Evolutionary conservation across 2,329 filamentous ascomycete genomes (phyloP), one percentile per base, ranked within the genome.

Genomic region (Ascochyta rabiei): DNA sequence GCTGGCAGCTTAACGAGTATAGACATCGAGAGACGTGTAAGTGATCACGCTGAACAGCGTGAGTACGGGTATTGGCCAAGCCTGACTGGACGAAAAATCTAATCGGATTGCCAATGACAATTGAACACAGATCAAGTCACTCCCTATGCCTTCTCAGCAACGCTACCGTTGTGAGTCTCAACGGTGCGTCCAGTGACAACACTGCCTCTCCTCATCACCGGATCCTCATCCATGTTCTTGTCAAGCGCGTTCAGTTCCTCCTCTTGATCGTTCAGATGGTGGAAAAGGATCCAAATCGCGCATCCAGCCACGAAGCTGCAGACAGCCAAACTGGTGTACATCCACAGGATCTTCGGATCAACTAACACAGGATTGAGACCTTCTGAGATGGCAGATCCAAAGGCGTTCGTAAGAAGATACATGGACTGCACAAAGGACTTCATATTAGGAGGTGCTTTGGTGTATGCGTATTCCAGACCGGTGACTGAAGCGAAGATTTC

Each of bases 341-440:
- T 85, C 85, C 86, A 89, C 59, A 86, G 64, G 63, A 89, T 84
- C 57, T 84, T 81, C 4, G 88, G 88, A 62, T 90, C 84, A 55
- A 83, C 81, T 2, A 85, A 80, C 3, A 82, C 78, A 0, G 86
- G 84, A n/a, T 84, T 82, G 8, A 90, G 76, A 0, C 85, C 87
- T 69, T 88, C 84, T 7, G 82, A 84, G 23, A 90, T 79, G 50
- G 84, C 84, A 1, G 84, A 80, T 6, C 83, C 83, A 50, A 86
- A 81, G 6, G 84, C 85, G 59, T 81, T 84, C 59, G 84, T 86
- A 60, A 87, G 80, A 46, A 86, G 81, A 68, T 81, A 86, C 54
- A 87, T 76, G 81, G 81, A 73, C 61, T 79, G 77, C 21, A 80
- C 76, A 57, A 80, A 79, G 0, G 75, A 78, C 67, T 79, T 79